These are phyloP conservation scores for Tinospora cordifolia DNA, from an alignment of 164 flowering plant species.

Conservation along the genomic window DNA sequence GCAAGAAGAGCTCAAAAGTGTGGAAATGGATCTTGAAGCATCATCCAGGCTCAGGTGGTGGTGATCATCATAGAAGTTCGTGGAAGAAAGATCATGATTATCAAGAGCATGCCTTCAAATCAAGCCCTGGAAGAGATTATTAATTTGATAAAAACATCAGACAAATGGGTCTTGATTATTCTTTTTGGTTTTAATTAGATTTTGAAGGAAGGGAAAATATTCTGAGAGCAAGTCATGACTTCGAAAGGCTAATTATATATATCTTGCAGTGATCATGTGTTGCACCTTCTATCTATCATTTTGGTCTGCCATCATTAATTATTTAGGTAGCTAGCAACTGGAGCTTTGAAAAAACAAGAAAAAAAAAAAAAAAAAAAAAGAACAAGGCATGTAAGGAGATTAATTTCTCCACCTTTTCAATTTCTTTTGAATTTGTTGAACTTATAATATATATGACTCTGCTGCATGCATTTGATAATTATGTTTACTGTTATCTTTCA, in stretches of 20 bases:
- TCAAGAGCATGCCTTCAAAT: too few relatives aligned
- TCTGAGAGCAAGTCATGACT: neutral
- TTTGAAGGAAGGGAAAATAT: neutral
- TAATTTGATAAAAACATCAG: neutral
- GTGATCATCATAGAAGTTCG: slow-evolving; percentile 10
- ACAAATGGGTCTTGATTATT: neutral
- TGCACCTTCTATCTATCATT: neutral
- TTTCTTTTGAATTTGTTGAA: too few relatives aligned
- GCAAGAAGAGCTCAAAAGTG: slow-evolving; percentile 38
- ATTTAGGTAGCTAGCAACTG: too few relatives aligned
- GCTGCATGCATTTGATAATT: too few relatives aligned
- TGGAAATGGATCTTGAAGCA: slow-evolving; percentile 61
- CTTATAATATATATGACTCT: too few relatives aligned
- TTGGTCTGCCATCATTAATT: too few relatives aligned
- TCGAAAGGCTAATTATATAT: neutral
- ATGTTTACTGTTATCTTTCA: too few relatives aligned
- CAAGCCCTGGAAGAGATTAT: neutral
- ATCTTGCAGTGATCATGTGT: slow-evolving; percentile 2
- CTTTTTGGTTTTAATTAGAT: neutral
- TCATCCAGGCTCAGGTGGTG: slow-evolving; percentile 8
- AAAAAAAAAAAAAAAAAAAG: too few relatives aligned
- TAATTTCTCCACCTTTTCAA: too few relatives aligned
- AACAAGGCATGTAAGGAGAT: too few relatives aligned
- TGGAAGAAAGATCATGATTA: slow-evolving; percentile 15
- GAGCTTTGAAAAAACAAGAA: too few relatives aligned